Conservation (phyloP, 495 filamentous ascomycete species). For the Penicillium argentinense region DNA sequence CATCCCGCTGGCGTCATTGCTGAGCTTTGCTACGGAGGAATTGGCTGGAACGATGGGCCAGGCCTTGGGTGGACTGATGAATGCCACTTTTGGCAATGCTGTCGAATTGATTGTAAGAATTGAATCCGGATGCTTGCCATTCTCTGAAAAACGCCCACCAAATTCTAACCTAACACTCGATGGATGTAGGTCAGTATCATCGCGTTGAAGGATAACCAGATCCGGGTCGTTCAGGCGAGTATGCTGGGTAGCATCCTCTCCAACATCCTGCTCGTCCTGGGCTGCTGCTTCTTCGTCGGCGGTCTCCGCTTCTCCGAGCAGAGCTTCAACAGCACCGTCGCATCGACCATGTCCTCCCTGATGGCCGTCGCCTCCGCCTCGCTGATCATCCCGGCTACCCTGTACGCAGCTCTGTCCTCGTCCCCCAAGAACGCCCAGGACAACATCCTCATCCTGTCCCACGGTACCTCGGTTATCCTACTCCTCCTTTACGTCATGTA, state of each 20-base stretch:
- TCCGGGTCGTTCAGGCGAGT: slow-evolving; percentile 93
- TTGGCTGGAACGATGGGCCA: slow-evolving; percentile 80
- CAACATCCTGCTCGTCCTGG: slow-evolving; percentile 91
- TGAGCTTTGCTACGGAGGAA: slow-evolving; percentile 96
- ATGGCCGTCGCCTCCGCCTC: slow-evolving; percentile 92
- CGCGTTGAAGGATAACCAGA: slow-evolving; percentile 79
- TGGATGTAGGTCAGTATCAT: slow-evolving; percentile 81
- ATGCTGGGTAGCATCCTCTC: slow-evolving; percentile 98
- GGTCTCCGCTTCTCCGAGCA: slow-evolving; percentile 70
- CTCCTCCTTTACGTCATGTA: slow-evolving; percentile 87
- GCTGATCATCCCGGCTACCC: slow-evolving; percentile 87
- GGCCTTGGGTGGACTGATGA: slow-evolving; percentile 87
- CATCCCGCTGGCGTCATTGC: slow-evolving; percentile 84
- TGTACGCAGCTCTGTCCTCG: slow-evolving; percentile 57
- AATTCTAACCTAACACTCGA: neutral
- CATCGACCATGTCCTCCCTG: slow-evolving; percentile 92
- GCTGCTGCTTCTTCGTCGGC: slow-evolving; percentile 94
- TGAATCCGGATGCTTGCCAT: no score
- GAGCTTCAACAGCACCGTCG: slow-evolving; percentile 80
- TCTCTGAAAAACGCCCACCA: no score
- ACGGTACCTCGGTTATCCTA: slow-evolving; percentile 86
- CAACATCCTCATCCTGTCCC: slow-evolving; percentile 81
- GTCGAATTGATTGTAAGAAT: slow-evolving; percentile 90
- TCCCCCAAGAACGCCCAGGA: slow-evolving; percentile 21
- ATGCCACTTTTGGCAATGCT: slow-evolving; percentile 96